These are phyloP conservation scores for Scedosporium aurantiacum DNA, from an alignment of 2,329 filamentous ascomycete species.

Conservation along the genomic window DNA sequence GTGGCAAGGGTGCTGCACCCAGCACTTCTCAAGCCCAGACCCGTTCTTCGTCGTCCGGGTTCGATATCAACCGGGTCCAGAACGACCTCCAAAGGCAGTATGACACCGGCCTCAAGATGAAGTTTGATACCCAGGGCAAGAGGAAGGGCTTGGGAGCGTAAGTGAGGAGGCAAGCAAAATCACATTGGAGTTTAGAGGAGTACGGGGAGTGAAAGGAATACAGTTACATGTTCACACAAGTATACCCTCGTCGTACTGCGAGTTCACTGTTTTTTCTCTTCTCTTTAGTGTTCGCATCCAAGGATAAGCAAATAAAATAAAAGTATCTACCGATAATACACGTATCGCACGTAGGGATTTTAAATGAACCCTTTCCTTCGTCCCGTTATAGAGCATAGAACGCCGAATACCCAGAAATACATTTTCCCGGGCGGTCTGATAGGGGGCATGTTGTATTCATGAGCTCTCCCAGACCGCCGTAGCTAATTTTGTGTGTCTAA, in stretches of 20 bases:
- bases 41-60: not conserved
- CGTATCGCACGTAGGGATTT: not conserved
- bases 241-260: not conserved
- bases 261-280: not conserved
- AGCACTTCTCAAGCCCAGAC: not conserved
- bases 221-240: not conserved
- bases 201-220: not conserved
- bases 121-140: constrained; percentile 37
- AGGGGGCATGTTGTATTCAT: not conserved
- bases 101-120: constrained; percentile 43
- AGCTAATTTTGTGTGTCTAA: not conserved
- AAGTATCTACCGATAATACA: not conserved
- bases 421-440: not conserved
- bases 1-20: constrained; percentile 26
- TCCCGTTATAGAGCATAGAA: not conserved
- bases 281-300: not conserved
- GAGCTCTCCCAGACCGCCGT: not conserved
- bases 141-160: constrained; percentile 42
- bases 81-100: constrained; percentile 47
- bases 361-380: not conserved
- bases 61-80: constrained; percentile 25
- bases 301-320: not conserved
- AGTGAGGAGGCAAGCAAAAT: not conserved
- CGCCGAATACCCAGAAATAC: not conserved
- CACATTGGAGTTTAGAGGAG: not conserved